Evolutionary conservation across 306 rosid species (phyloP).

Genomic region (Cucurbita argyrosperma): DNA sequence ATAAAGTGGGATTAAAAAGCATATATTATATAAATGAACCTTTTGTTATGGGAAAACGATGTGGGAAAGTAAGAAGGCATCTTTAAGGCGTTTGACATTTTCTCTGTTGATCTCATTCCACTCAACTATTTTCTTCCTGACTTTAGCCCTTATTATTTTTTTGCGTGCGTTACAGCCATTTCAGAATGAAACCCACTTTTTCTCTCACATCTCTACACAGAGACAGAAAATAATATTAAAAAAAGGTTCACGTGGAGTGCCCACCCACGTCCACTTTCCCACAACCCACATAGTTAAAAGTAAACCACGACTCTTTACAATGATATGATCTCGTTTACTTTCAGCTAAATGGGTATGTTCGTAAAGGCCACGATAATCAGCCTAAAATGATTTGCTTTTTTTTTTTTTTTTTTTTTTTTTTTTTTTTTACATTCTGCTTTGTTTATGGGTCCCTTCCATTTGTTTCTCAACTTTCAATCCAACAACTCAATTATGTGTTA

Average conservation of each 20-base stretch:
- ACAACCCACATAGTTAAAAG: neutral
- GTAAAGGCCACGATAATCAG: no score
- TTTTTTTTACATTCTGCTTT: neutral
- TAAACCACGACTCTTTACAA: no score
- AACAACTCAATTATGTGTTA: neutral
- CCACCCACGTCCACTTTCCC: neutral
- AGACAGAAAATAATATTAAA: neutral
- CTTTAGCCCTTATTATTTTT: no score
- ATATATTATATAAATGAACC: no score
- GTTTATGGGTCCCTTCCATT: neutral
- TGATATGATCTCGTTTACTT: no score
- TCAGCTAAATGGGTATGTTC: no score
- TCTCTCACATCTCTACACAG: neutral
- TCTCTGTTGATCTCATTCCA: neutral
- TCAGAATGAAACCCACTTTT: neutral
- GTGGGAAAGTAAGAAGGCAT: neutral
- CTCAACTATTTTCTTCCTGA: neutral
- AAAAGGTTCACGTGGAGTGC: neutral
- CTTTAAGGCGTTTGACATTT: neutral
- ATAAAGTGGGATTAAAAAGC: no score
- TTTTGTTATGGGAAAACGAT: neutral
- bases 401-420: no score
- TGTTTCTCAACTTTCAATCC: neutral
- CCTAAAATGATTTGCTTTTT: no score
- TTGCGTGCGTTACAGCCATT: neutral